phyloP scores from a whole-genome alignment of 139 green algal genomes.

The Tetradesmus lagerheimii region DNA sequence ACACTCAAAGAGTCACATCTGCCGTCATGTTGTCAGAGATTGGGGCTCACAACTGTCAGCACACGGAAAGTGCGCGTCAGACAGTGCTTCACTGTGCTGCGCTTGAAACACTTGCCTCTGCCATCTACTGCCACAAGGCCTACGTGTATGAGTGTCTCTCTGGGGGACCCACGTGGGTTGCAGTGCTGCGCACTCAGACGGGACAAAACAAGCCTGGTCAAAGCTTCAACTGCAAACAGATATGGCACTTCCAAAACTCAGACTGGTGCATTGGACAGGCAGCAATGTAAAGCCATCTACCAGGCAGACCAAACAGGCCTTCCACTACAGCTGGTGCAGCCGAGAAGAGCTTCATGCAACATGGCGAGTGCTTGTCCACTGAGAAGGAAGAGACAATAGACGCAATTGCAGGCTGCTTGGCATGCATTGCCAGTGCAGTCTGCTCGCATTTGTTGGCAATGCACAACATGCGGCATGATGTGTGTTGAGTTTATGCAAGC shows the following conservation, averaged over 20 bases:
- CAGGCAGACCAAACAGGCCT: too few relatives aligned
- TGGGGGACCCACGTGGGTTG: not conserved
- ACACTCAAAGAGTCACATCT: too few relatives aligned
- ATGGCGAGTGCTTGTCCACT: not conserved
- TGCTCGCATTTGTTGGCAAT: not conserved
- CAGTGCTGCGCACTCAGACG: not conserved
- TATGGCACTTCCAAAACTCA: too few relatives aligned
- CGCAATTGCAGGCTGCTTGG: not conserved
- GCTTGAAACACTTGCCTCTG: not conserved
- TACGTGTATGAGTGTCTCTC: not conserved
- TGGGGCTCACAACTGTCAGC: too few relatives aligned
- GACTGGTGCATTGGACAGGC: too few relatives aligned
- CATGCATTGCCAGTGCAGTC: not conserved
- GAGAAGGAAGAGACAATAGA: not conserved
- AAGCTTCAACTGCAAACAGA: too few relatives aligned
- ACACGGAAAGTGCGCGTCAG: not conserved
- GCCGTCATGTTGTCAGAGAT: too few relatives aligned
- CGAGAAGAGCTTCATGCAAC: not conserved
- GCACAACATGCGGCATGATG: not conserved
- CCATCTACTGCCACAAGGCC: not conserved
- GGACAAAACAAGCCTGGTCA: too few relatives aligned
- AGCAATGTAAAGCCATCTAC: too few relatives aligned
- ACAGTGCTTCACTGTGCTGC: not conserved
- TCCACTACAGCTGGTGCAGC: not conserved
- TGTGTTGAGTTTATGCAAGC: not conserved